Evolutionary conservation across 768 basidiomycete species (phyloP), one percentile per base, ranked within the genome.

Genomic region (Strobilomyces echinocephalus): DNA sequence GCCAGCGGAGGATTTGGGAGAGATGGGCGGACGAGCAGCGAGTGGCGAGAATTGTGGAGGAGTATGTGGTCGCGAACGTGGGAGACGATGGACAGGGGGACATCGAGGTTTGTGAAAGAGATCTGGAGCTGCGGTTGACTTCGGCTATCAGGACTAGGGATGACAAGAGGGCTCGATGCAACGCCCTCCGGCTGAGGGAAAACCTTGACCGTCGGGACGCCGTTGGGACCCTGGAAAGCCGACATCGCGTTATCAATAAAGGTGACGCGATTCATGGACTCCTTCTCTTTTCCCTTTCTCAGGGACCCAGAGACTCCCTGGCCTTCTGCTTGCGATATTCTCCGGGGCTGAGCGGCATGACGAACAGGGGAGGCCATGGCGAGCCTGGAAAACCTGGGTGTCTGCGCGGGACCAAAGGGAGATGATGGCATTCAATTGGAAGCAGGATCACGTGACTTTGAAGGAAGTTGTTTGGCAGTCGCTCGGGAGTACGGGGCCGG

Each of bases 331-430:
- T 69, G 35, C 60, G 60, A 31, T 61, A 69, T 15, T 69, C 63
- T 12, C 35, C 61, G 0, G 61, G 67, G 6, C 61, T 71, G 41
- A 69, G 57, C 0, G 68, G 68, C 68, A 69, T 69, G 34, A 69
- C 61, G 28, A 69, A 58, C 49, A 6, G 69, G 57, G 4, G 61
- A 61, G 14, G 63, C 63, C 54, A 70, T 59, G 26, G 67, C 31
- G n/a, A 66, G 63, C 41, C 69, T 61, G 1, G 68, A 69, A 43
- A 69, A 71, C 46, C 56, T 71, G 14, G 68, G 68, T 1, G 60
- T 63, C 40, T 15, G 5, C 4, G 61, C 63, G 2, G 67, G 69
- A 11, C 68, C 69, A 59, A 69, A 69, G 40, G 68, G 68, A 28
- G 63, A 54, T 0, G 65, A 61, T 2, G 62, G 55, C 55, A 67